Base-by-base conservation (phyloP, 352 stramenopile genomes). In the Paralagenidium karlingii region DNA sequence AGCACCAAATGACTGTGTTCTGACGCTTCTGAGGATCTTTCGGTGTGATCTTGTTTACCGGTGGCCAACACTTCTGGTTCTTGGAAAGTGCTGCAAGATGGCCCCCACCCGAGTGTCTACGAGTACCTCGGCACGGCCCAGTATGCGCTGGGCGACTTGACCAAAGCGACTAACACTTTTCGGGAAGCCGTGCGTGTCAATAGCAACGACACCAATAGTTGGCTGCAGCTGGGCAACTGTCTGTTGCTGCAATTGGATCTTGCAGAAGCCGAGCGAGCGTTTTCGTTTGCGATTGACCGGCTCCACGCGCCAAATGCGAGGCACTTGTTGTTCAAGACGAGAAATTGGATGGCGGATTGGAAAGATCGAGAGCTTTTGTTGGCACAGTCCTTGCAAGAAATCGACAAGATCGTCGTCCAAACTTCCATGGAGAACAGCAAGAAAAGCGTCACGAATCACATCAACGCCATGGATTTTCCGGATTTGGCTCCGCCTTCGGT, bases 331-430 rank as follows among this genome's bases (percentile, higher is more conserved):
- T 63, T 78, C 31, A 87, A 86, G 36, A 59, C 63, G 10, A 55
- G 67, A 6, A 80, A 70, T 33, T 86, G 69, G 76, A 60, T 86
- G 42, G 64, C 68, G 7, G 49, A 63, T 44, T 90, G 76, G 76
- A 45, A 54, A 7, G 70, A 79, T 28, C 53, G 63, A 12, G 73
- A 87, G 3, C 43, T 61, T 2, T 45, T 68, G 48, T 18, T 78
- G n/a, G 63, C 34, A 1, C 55, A 66, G 25, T 45, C 76, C 3
- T 43, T 56, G 21, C 27, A 15, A 9, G 50, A 31, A 3, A 29
- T 81, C 3, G 20, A 40, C 4, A 38, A 60, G 5, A 11, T 79
- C 13, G 15, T 13, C 11, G n/a, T 40, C 0, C 46, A 38, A 2
- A 39, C 45, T 1, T 8, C 24, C 18, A 39, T 46, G 1, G 37